Evolutionary conservation across 768 basidiomycete species (phyloP).

Genomic region (Pholiota microspora): DNA sequence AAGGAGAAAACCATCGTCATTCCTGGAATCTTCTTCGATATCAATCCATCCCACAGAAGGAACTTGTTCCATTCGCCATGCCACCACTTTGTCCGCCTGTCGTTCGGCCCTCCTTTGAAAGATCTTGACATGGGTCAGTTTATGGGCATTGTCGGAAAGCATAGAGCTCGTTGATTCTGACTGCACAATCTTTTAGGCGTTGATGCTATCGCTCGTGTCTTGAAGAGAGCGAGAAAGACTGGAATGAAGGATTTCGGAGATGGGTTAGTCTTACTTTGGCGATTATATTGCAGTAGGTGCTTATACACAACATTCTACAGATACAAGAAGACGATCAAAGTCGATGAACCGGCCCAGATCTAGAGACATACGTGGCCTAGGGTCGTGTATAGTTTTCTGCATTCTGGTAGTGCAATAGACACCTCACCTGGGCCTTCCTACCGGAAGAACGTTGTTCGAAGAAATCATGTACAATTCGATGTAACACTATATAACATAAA

Average conservation of each 20-base stretch:
- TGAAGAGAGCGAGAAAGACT: slow-evolving; percentile 64
- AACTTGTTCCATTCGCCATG: slow-evolving; percentile 90
- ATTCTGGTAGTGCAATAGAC: neutral
- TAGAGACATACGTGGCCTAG: neutral
- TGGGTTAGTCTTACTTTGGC: slow-evolving; percentile 37
- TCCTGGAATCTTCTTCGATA: slow-evolving; percentile 89
- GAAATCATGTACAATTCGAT: neutral
- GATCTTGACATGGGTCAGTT: slow-evolving; percentile 71
- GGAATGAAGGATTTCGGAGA: slow-evolving; percentile 67
- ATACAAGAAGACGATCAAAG: slow-evolving; percentile 25
- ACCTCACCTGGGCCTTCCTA: too few species aligned
- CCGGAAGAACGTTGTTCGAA: too few species aligned
- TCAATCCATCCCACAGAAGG: slow-evolving; percentile 78
- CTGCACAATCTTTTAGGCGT: slow-evolving; percentile 46
- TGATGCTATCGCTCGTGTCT: slow-evolving; percentile 80
- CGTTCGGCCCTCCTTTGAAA: slow-evolving; percentile 80
- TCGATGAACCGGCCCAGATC: slow-evolving; percentile 20
- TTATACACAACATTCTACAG: slow-evolving; percentile 15
- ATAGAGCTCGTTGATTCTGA: neutral
- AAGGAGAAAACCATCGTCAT: slow-evolving; percentile 91
- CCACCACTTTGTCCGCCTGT: slow-evolving; percentile 85
- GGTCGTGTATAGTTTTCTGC: too few species aligned
- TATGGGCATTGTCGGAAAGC: neutral
- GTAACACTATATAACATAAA: neutral
- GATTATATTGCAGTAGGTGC: neutral